These are phyloP conservation scores for Zymoseptoria tritici DNA, from an alignment of 2,329 filamentous ascomycete species.

Conservation along the genomic window DNA sequence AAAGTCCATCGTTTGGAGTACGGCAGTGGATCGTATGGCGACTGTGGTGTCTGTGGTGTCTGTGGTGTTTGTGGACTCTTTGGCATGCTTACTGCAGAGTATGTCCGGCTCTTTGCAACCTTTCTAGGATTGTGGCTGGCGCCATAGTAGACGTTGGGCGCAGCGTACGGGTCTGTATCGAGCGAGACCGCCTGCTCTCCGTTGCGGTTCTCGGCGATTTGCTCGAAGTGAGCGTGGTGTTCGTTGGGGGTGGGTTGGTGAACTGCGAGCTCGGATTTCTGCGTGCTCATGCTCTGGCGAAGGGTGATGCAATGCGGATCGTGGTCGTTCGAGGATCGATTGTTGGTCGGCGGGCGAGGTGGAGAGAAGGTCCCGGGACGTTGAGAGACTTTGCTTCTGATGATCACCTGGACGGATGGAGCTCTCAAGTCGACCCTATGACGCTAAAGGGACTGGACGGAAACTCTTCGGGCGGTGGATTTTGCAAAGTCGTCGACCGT, in stretches of 20 bases:
- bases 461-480: neutral
- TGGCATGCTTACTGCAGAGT: conserved; percentile 45
- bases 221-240: neutral
- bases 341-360: neutral
- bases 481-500: neutral
- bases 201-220: conserved; percentile 3
- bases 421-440: neutral
- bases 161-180: conserved; percentile 49
- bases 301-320: neutral
- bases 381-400: neutral
- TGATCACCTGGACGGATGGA: neutral
- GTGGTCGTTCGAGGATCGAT: neutral
- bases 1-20: conserved; percentile 3
- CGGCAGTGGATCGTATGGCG: conserved; percentile 5
- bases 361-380: neutral
- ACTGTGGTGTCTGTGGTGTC: neutral
- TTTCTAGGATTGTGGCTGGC: conserved; percentile 42
- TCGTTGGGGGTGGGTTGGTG: conserved; percentile 11
- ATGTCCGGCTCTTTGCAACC: conserved; percentile 44
- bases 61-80: neutral
- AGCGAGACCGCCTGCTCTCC: conserved; percentile 14
- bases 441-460: neutral
- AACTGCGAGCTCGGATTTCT: conserved; percentile 25
- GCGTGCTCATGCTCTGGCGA: conserved; percentile 29
- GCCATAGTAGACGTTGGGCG: conserved; percentile 55